phyloP scores from a whole-genome alignment of 371 early-diverging fungal genomes.

The Mortierella sp. region DNA sequence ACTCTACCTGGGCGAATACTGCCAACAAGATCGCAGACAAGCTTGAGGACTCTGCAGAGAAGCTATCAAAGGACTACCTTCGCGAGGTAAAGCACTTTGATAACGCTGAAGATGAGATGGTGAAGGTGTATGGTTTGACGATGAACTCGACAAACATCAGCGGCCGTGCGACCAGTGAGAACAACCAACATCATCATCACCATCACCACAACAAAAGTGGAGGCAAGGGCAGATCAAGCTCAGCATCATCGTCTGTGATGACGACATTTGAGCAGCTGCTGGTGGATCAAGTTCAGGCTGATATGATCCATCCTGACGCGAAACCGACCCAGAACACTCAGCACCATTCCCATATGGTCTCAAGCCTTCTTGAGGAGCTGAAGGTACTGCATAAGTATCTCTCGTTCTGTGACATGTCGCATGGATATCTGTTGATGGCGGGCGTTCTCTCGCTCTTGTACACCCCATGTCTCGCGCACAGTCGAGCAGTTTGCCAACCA shows the following conservation, averaged over 20 bases:
- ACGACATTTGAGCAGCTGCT: constrained; percentile 35
- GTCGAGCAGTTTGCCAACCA: too few relatives aligned
- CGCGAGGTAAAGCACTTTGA: constrained; percentile 46
- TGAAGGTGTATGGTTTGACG: constrained; percentile 31
- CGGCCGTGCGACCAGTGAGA: too few relatives aligned
- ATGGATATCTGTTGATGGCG: too few relatives aligned
- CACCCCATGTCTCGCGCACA: neutral
- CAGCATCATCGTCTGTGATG: constrained; percentile 5
- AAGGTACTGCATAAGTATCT: too few relatives aligned
- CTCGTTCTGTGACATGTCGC: too few relatives aligned
- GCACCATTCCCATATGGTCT: constrained; percentile 21
- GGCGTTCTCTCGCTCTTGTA: neutral
- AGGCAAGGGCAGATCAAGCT: neutral
- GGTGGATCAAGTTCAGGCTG: constrained; percentile 27
- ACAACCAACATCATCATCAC: neutral
- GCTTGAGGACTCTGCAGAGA: constrained; percentile 21
- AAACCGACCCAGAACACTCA: neutral
- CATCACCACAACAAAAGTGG: neutral
- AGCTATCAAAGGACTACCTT: constrained; percentile 31
- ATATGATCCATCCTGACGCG: constrained; percentile 13
- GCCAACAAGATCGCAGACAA: constrained; percentile 19
- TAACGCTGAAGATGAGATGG: constrained; percentile 27
- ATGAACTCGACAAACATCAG: constrained; percentile 10
- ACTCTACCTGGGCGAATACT: constrained; percentile 11
- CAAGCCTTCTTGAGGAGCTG: constrained; percentile 37